Evolutionary conservation across 176 grass and related monocot species (phyloP), one percentile per base, ranked within the genome.

Genomic region (Pharus latifolius): DNA sequence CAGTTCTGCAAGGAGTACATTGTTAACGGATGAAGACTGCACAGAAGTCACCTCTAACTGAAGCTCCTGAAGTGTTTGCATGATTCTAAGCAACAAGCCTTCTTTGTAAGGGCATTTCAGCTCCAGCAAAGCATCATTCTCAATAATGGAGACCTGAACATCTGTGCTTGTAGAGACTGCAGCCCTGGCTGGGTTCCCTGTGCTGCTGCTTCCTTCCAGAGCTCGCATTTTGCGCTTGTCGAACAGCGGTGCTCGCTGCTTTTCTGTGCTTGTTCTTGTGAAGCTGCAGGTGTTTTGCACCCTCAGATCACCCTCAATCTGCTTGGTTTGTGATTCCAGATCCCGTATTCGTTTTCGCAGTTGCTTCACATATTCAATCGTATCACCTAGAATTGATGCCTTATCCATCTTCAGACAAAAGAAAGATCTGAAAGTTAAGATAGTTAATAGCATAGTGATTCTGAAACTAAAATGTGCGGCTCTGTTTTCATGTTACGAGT

Each of bases 281-380:
- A 50, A 8, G 1, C 58, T 3, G 15, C n/a, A 10, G 63, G 9
- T 4, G 10, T 34, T 7, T 53, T 17, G 23, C 16, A 57, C 32
- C 63, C 47, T 78, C 42, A 23, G 61, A 40, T 69, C 25, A 38
- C 34, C 41, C 54, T 84, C 76, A 1, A 81, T 37, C 25, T 60
- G 63, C 63, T 40, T 89, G 45, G 67, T 59, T 25, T 4, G 63
- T 9, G 81, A 69, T 45, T 98, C 90, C 0, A 98, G 95, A 5
- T 99, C 95, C 64, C 94, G 75, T 67, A 99, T 84, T 5, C 66
- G 84, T 0, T 78, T 68, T 15, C 66, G 64, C 1, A 94, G 75
- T 69, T 99, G 90, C 81, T 94, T 99, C 71, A 99, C 50, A n/a
- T 94, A 99, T 58, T 99, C 95, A 37, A 91, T 94, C 18, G 90